phyloP scores from a whole-genome alignment of 441 rosid species.

The Manihot esculenta region DNA sequence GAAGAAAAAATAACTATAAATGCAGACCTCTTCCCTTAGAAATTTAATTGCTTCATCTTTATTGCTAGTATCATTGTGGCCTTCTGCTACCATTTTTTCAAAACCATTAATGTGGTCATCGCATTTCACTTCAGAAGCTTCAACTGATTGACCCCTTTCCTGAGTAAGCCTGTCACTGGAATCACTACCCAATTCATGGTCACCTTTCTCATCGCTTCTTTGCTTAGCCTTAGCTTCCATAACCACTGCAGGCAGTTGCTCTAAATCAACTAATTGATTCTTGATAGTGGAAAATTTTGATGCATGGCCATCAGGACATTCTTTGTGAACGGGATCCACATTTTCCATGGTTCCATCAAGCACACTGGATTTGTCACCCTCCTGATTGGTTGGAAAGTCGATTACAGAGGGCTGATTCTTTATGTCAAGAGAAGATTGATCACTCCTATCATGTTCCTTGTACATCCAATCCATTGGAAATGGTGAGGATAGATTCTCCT shows the following conservation, averaged over 20 bases:
- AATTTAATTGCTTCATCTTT: slow-evolving; percentile 42
- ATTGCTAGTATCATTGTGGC: slow-evolving; percentile 26
- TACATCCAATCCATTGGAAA: slow-evolving; percentile 83
- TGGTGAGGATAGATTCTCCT: slow-evolving; percentile 76
- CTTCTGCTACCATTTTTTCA: slow-evolving; percentile 35
- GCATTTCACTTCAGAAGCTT: slow-evolving; percentile 29
- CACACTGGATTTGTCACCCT: slow-evolving; percentile 30
- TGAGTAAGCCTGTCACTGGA: slow-evolving; percentile 26
- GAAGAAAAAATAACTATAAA: slow-evolving; percentile 9
- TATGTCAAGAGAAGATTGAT: slow-evolving; percentile 33
- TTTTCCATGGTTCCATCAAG: slow-evolving; percentile 30
- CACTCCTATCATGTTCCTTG: slow-evolving; percentile 44
- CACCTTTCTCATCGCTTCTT: slow-evolving; percentile 34
- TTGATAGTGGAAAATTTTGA: slow-evolving; percentile 29
- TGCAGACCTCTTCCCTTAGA: slow-evolving; percentile 66
- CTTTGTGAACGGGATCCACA: too few species aligned
- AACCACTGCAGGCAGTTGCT: slow-evolving; percentile 17
- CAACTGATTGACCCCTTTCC: slow-evolving; percentile 32
- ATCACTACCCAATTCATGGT: slow-evolving; percentile 27
- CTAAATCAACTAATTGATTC: slow-evolving; percentile 28
- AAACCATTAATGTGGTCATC: slow-evolving; percentile 24
- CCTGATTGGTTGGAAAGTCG: slow-evolving; percentile 32
- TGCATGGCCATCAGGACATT: slow-evolving; percentile 27
- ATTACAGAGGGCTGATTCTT: slow-evolving; percentile 34
- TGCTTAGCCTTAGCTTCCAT: slow-evolving; percentile 32